Percentiles rank a stretch among this genome's conserved stretches.
phyloP scores from a whole-genome alignment of 208 protist genomes.

The Acanthamoeba lenticulata region DNA sequence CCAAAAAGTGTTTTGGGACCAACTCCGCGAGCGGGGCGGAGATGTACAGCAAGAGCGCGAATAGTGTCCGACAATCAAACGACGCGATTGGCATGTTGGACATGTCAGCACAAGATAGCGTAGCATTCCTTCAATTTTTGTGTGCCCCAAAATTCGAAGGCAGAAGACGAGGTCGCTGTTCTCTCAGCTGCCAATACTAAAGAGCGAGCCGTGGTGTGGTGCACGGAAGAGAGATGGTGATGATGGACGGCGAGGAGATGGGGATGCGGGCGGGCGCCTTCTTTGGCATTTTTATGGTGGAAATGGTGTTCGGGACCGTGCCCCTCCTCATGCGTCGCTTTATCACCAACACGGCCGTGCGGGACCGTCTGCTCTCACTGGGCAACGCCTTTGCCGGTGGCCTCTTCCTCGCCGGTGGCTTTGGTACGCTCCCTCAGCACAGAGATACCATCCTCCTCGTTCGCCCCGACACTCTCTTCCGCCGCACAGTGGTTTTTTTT shows the following conservation, averaged over 20 bases:
- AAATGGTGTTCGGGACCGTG: background rate
- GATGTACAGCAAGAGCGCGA: no score
- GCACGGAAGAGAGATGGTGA: background rate
- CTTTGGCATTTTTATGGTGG: constrained; percentile 33
- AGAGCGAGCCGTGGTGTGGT: background rate
- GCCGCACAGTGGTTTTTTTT: background rate
- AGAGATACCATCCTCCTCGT: no score
- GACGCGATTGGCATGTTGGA: no score
- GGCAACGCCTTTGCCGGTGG: constrained; percentile 66
- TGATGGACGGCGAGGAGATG: constrained; percentile 38
- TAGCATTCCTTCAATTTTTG: no score
- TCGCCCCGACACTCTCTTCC: no score
- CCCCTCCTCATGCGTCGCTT: constrained; percentile 41
- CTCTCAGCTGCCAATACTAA: background rate
- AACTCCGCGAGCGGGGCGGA: no score
- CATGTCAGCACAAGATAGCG: no score
- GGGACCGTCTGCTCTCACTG: constrained; percentile 53
- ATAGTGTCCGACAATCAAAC: no score
- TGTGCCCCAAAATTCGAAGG: no score
- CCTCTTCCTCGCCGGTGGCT: constrained; percentile 58
- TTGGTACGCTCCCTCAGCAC: background rate
- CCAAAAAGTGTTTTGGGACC: background rate
- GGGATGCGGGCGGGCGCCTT: constrained; percentile 1
- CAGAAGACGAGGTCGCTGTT: no score
- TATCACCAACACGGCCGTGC: background rate